phyloP scores from a whole-genome alignment of 2,329 filamentous ascomycete species.

The Colletotrichum lini region DNA sequence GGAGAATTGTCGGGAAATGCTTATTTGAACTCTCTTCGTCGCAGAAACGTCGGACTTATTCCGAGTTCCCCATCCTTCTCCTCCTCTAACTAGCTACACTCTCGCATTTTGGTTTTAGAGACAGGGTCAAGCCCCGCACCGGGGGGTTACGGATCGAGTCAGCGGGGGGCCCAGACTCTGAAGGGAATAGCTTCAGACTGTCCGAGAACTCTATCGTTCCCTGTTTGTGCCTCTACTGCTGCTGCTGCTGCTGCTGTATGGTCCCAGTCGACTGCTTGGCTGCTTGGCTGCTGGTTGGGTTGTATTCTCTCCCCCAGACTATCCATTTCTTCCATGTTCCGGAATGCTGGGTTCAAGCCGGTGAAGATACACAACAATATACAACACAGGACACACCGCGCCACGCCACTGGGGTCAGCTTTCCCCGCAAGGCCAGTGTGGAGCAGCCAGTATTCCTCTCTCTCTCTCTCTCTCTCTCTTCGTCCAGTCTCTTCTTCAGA shows the following conservation, averaged over 20 bases:
- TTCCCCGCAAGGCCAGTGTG: constrained; percentile 22
- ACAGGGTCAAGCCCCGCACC: constrained; percentile 32
- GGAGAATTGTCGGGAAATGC: constrained; percentile 37
- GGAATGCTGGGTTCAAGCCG: constrained; percentile 9
- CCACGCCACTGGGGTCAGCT: background rate
- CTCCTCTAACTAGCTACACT: no score
- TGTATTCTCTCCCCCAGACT: constrained; percentile 16
- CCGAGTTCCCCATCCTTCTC: background rate
- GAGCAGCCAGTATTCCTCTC: background rate
- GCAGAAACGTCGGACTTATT: constrained; percentile 39
- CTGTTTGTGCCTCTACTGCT: background rate
- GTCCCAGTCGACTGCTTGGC: background rate
- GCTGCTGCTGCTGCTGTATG: background rate
- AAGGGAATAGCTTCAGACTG: constrained; percentile 26
- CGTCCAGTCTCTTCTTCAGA: background rate
- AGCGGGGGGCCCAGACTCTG: constrained; percentile 14
- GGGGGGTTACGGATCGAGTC: constrained; percentile 29
- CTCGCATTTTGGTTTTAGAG: background rate
- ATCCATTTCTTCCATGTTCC: constrained; percentile 24
- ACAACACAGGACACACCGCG: no score
- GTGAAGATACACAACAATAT: no score
- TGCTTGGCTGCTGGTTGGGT: background rate
- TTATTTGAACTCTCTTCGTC: constrained; percentile 2
- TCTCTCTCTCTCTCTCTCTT: background rate
- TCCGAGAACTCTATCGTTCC: constrained; percentile 21